Evolutionary conservation across 2,329 filamentous ascomycete species (phyloP), one percentile per base, ranked within the genome.

Genomic region (Tolypocladium cylindrosporum): DNA sequence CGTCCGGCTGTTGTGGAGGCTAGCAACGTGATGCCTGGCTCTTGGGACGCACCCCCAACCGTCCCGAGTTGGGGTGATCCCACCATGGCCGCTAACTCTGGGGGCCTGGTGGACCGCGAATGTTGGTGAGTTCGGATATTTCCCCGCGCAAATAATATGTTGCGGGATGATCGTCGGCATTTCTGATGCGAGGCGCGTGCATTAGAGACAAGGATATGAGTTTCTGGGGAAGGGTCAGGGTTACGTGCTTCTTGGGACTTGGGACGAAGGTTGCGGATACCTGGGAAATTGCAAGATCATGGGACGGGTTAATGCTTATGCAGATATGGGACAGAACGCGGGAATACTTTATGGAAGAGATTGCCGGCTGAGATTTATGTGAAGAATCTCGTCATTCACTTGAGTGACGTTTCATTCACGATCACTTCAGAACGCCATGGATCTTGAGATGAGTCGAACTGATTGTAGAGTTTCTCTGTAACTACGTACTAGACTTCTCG

Each of bases 21-120:
- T 11, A 64, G 61, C 58, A 71, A 68, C 37, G 63, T 69, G 37
- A 71, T 72, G 69, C 72, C 72, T 14, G 71, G 70, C 2, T 62
- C 64, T 2, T 72, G 70, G 69, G 60, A 61, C 7, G 60, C 64
- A 0, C 36, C 58, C 10, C 55, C 64, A 14, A 54, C 59, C 7
- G n/a, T 37, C 5, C 58, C 61, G 2, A n/a, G 59, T 0, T 74
- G 71, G 72, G 67, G 58, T 19, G 72, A 74, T 60, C 3, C 57
- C 0, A 63, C 62, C 4, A 65, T 68, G 58, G 72, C 72, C 24
- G 69, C 61, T 9, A 67, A 67, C n/a, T 72, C 72, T 9, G 24
- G 43, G 4, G 55, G 55, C 27, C 45, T n/a, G 27, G 45, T 11
- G 4, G 45, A 50, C 39, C 39, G 14, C 39, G 6, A 8, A 14